These are phyloP conservation scores for Elaeis oleifera DNA, from an alignment of 202 grass and related monocot species.

Conservation along the genomic window DNA sequence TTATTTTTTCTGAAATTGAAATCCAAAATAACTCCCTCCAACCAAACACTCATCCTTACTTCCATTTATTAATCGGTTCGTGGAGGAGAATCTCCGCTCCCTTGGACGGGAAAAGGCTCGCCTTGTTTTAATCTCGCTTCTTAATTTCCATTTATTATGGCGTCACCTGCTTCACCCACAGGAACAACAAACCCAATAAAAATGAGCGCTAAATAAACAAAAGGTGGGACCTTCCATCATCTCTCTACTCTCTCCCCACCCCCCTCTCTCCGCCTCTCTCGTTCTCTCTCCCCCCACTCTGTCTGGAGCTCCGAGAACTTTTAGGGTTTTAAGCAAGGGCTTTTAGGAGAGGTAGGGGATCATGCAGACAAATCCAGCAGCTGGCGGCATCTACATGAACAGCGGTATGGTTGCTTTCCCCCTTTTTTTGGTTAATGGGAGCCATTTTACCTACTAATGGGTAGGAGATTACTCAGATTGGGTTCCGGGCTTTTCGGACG, in stretches of 20 bases:
- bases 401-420: neutral
- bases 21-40: too few relatives aligned
- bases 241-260: neutral
- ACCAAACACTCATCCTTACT: too few relatives aligned
- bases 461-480: too few relatives aligned
- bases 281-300: neutral
- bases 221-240: neutral
- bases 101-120: too few relatives aligned
- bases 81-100: too few relatives aligned
- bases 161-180: too few relatives aligned
- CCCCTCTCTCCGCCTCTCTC: neutral
- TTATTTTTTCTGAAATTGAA: too few relatives aligned
- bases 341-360: neutral
- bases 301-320: neutral
- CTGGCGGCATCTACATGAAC: neutral
- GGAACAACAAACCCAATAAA: too few relatives aligned
- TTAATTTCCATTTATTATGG: too few relatives aligned
- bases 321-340: conserved; percentile 6
- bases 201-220: neutral
- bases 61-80: too few relatives aligned
- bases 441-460: neutral
- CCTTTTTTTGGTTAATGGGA: neutral
- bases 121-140: too few relatives aligned
- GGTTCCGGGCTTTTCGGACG: too few relatives aligned
- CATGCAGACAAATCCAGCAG: neutral